Evolutionary conservation across 257 asterid genomes (phyloP), one percentile per base, ranked within the genome.

Genomic region (Ballota nigra): DNA sequence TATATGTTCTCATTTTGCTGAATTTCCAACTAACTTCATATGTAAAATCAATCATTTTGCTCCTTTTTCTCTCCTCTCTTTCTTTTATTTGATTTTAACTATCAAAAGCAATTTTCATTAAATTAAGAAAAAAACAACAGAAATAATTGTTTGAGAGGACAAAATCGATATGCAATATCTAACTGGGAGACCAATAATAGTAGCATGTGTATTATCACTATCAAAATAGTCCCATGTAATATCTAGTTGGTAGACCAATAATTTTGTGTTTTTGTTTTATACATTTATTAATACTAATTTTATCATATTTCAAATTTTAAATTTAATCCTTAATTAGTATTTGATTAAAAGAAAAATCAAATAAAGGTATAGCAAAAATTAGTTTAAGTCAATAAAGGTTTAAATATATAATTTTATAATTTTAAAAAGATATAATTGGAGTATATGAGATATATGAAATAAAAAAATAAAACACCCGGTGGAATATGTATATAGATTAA

Each of bases 31-130:
- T 31, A 22, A 47, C 47, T 31, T 63, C 34, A 53, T 52, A 16
- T 41, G 60, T 65, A 65, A 29, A n/a, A n/a, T 72, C 72, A 40
- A 72, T 31, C 26, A 72, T 31, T 22, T 62, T 38, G 19, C 58
- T 36, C 12, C 26, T 34, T 5, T 68, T 8, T 18, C 1, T 18
- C 40, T 34, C 9, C 2, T 1, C 23, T 13, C 29, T 18, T 47
- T 9, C 9, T 4, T 47, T 18, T 0, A 1, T 6, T 26, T 40
- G 29, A 45, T 29, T 60, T 51, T 22, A 31, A 45, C 7, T 34
- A 36, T 38, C 15, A 51, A 33, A 69, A 2, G 22, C 29, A 11
- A 4, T 34, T 68, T 66, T 61, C 66, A 51, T 61, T 47, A 51
- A 40, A 36, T 29, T 0, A 6, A 4, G 16, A 33, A 31, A 13